Evolutionary conservation across 1,284 basidiomycete genomes (phyloP).

Genomic region (Cutaneotrichosporon sp.): DNA sequence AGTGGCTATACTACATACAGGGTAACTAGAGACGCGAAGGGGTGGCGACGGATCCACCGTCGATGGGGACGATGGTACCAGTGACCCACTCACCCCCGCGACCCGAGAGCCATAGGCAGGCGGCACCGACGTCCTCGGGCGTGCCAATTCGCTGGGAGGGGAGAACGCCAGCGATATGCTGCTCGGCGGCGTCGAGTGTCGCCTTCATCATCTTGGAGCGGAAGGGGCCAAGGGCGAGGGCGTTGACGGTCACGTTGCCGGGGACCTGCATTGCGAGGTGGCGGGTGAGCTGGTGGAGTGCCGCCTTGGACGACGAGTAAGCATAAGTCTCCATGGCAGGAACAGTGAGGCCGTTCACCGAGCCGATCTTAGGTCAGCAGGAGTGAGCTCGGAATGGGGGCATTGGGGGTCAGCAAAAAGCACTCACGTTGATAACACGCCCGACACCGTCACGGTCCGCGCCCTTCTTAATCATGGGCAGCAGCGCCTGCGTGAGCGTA

Average conservation of each 20-base stretch:
- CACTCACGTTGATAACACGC: slow-evolving; percentile 61
- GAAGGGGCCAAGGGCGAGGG: slow-evolving; percentile 64
- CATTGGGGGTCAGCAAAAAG: too few relatives aligned
- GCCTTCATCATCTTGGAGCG: slow-evolving; percentile 60
- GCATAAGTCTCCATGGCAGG: slow-evolving; percentile 66
- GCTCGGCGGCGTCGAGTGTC: slow-evolving; percentile 58
- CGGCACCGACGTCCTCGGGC: slow-evolving; percentile 64
- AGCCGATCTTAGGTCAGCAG: slow-evolving; percentile 56
- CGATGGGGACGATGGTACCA: slow-evolving; percentile 62
- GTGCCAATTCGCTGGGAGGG: slow-evolving; percentile 63
- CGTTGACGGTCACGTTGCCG: slow-evolving; percentile 66
- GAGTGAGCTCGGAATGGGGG: too few relatives aligned
- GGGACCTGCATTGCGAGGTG: slow-evolving; percentile 65
- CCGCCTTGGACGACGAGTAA: slow-evolving; percentile 65
- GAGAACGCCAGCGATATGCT: slow-evolving; percentile 56
- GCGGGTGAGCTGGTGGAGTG: slow-evolving; percentile 58
- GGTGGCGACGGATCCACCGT: slow-evolving; percentile 59
- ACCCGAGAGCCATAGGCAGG: slow-evolving; percentile 63
- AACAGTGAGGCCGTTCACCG: slow-evolving; percentile 61
- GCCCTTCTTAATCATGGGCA: slow-evolving; percentile 62
- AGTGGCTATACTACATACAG: neutral
- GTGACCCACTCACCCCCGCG: slow-evolving; percentile 65
- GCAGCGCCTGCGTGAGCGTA: slow-evolving; percentile 65
- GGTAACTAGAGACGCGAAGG: slow-evolving; percentile 6
- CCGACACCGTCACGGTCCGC: slow-evolving; percentile 56